A percentile compares a stretch with the other conserved stretches of the same genome.
These are phyloP conservation scores for Domatiomyces globalis DNA, from an alignment of 2,329 filamentous ascomycete genomes.

Conservation along the genomic window DNA sequence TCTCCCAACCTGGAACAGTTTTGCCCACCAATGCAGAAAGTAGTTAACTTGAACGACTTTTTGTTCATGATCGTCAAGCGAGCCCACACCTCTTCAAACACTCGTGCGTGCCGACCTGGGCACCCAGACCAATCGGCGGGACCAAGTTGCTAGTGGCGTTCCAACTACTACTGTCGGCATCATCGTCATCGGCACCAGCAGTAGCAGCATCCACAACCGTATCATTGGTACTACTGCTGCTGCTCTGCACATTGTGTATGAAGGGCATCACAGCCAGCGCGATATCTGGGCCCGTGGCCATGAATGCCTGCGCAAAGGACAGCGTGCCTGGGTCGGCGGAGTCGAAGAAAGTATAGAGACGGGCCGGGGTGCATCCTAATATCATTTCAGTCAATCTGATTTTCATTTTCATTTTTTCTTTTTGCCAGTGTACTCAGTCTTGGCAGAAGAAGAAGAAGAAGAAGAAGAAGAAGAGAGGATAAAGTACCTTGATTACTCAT, in stretches of 20 bases:
- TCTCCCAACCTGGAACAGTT: no score
- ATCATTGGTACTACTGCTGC: no score
- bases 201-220: no score
- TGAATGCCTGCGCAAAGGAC: conserved; percentile 31
- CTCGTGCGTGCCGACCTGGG: conserved; percentile 27
- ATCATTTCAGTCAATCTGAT: neutral
- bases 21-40: no score
- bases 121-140: conserved; percentile 29
- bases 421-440: no score
- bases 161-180: conserved; percentile 1
- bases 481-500: conserved; percentile 25
- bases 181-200: no score
- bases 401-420: no score
- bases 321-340: conserved; percentile 31
- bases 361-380: conserved; percentile 27
- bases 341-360: conserved; percentile 33
- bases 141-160: conserved; percentile 21
- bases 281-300: conserved; percentile 26
- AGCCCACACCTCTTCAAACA: conserved; percentile 20
- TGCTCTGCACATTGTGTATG: conserved; percentile 7
- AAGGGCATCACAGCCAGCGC: conserved; percentile 30
- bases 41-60: no score
- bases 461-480: no score
- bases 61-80: neutral
- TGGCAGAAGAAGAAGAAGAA: no score